Percentiles rank a stretch among this genome's conserved stretches.
Evolutionary conservation across 176 grass and related monocot species (phyloP).

Genomic region (Neostapfia colusana): DNA sequence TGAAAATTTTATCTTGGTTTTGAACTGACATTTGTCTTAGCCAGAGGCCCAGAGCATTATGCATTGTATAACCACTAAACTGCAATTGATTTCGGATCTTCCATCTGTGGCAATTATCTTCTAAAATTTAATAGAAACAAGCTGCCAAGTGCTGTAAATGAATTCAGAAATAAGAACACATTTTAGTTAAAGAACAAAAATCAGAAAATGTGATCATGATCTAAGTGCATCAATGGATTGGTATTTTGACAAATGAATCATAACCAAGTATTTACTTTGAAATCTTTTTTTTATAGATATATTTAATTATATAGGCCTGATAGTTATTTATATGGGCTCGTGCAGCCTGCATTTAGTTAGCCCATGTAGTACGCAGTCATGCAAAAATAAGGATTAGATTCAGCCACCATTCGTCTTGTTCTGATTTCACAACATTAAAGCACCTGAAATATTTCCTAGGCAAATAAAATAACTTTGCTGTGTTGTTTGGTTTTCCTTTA

Average conservation of each 20-base stretch:
- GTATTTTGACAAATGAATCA: not conserved
- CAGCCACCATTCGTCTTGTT: not conserved
- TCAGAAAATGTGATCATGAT: not conserved
- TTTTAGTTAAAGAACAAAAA: not conserved
- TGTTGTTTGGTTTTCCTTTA: conserved; percentile 3
- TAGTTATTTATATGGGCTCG: conserved; percentile 19
- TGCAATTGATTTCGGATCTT: not conserved
- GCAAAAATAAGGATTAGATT: too few relatives aligned
- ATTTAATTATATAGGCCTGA: not conserved
- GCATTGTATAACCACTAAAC: not conserved
- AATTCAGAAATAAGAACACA: not conserved
- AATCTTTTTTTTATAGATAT: not conserved
- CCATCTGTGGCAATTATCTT: not conserved
- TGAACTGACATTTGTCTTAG: not conserved
- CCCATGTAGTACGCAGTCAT: not conserved
- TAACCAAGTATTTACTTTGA: not conserved
- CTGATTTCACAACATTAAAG: not conserved
- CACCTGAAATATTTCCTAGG: not conserved
- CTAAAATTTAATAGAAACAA: conserved; percentile 7
- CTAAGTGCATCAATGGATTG: not conserved
- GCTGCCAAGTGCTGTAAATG: not conserved
- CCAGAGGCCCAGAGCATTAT: not conserved
- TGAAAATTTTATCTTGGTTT: not conserved
- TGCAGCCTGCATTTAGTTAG: conserved; percentile 2
- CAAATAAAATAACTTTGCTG: not conserved